A percentile compares a stretch with the other conserved stretches of the same genome.
phyloP scores from a whole-genome alignment of 2,329 filamentous ascomycete species.

The Peltaster fructicola region DNA sequence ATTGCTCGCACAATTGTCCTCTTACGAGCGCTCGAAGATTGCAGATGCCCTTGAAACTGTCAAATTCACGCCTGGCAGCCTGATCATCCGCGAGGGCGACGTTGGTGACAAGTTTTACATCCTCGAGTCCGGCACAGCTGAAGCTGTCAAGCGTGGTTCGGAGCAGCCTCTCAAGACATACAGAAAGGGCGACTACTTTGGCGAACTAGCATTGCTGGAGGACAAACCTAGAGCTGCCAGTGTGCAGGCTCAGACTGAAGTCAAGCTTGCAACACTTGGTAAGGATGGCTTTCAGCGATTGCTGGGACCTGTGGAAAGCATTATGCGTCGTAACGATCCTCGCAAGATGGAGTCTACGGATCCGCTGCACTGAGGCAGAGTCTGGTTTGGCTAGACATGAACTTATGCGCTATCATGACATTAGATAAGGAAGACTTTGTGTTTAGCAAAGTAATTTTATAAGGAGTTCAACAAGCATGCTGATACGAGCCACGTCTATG shows the following conservation, averaged over 20 bases:
- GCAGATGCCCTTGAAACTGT: constrained; percentile 86
- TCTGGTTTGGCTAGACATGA: too few species aligned
- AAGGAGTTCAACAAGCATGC: too few species aligned
- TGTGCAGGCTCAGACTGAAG: constrained; percentile 64
- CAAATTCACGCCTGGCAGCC: constrained; percentile 62
- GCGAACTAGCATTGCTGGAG: constrained; percentile 82
- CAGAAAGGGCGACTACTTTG: constrained; percentile 88
- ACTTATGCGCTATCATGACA: too few species aligned
- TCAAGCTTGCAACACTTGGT: constrained; percentile 82
- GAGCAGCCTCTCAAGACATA: constrained; percentile 62
- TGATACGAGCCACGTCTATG: too few species aligned
- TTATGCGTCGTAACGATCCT: constrained; percentile 65
- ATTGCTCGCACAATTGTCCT: constrained; percentile 62
- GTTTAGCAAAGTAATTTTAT: too few species aligned
- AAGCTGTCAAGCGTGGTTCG: constrained; percentile 63
- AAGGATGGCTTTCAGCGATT: constrained; percentile 91
- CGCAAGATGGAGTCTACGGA: constrained; percentile 27
- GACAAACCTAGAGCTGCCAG: constrained; percentile 86
- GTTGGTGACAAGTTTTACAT: constrained; percentile 84
- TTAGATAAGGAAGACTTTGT: too few species aligned
- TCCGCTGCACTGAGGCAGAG: too few species aligned
- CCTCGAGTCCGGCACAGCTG: constrained; percentile 70
- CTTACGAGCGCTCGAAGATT: constrained; percentile 93
- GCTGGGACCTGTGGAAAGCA: constrained; percentile 80
- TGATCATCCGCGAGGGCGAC: constrained; percentile 83